Conservation (phyloP, 1,284 basidiomycete species). For the Blastosporella zonata region DNA sequence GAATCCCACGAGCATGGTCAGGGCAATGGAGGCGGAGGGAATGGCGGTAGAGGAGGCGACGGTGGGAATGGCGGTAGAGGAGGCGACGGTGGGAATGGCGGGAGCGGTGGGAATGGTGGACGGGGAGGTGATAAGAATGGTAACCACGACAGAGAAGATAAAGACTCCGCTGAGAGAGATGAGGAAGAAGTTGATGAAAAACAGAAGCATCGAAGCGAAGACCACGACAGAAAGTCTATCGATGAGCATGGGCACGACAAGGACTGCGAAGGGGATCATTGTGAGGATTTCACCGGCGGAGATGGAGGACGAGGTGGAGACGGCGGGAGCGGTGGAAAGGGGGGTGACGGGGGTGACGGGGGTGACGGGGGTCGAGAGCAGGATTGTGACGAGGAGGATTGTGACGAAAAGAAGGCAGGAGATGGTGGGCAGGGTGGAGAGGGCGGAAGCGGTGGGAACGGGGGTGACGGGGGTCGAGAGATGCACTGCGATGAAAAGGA, state of each 20-base stretch:
- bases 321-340: neutral
- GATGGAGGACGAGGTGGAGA: no score
- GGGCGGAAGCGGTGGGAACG: neutral
- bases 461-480: conserved; percentile 1
- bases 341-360: conserved; percentile 1
- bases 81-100: conserved; percentile 6
- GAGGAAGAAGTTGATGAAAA: neutral
- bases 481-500: neutral
- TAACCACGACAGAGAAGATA: neutral
- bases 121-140: neutral
- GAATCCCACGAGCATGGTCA: no score
- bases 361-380: neutral
- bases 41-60: conserved; percentile 1
- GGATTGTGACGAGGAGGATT: neutral
- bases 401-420: no score
- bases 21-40: neutral
- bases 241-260: neutral
- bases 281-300: neutral
- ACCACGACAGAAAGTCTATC: no score
- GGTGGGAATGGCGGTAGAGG: conserved; percentile 5
- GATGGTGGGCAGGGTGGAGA: neutral
- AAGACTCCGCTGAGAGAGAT: neutral
- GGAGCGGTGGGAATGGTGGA: neutral
- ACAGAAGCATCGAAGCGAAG: no score
- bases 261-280: neutral